phyloP scores from a whole-genome alignment of 2,329 filamentous ascomycete genomes.

The Monilinia fructigena region DNA sequence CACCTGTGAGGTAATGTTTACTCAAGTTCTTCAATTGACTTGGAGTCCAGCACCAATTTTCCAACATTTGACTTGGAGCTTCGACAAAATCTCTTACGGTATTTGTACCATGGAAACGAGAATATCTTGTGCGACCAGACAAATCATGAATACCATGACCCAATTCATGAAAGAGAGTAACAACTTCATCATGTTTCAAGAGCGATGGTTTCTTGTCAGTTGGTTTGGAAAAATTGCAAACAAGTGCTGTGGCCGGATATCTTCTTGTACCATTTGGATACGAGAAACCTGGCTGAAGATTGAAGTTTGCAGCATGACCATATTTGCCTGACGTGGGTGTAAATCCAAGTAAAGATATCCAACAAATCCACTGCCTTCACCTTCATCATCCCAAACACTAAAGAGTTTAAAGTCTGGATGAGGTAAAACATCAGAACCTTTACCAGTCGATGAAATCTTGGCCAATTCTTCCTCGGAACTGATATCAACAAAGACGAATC shows the following conservation, averaged over 20 bases:
- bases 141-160: slow-evolving; percentile 71
- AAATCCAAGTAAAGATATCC: slow-evolving; percentile 83
- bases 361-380: slow-evolving; percentile 68
- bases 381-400: slow-evolving; percentile 76
- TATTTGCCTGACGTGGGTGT: slow-evolving; percentile 79
- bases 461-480: slow-evolving; percentile 55
- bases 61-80: slow-evolving; percentile 70
- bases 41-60: slow-evolving; percentile 74
- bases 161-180: slow-evolving; percentile 78
- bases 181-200: slow-evolving; percentile 79
- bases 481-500: slow-evolving; percentile 74
- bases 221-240: slow-evolving; percentile 85
- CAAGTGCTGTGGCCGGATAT: slow-evolving; percentile 75
- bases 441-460: slow-evolving; percentile 36
- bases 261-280: slow-evolving; percentile 65
- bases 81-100: slow-evolving; percentile 70
- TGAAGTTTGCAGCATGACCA: slow-evolving; percentile 82
- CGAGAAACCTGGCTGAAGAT: slow-evolving; percentile 70
- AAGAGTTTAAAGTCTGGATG: slow-evolving; percentile 81
- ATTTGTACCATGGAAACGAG: slow-evolving; percentile 66
- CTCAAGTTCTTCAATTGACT: slow-evolving; percentile 65
- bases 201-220: slow-evolving; percentile 73
- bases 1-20: slow-evolving; percentile 68
- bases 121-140: slow-evolving; percentile 59
- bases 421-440: slow-evolving; percentile 60